Evolutionary conservation across 1,284 basidiomycete species (phyloP).

Genomic region (Golubevia sp.): DNA sequence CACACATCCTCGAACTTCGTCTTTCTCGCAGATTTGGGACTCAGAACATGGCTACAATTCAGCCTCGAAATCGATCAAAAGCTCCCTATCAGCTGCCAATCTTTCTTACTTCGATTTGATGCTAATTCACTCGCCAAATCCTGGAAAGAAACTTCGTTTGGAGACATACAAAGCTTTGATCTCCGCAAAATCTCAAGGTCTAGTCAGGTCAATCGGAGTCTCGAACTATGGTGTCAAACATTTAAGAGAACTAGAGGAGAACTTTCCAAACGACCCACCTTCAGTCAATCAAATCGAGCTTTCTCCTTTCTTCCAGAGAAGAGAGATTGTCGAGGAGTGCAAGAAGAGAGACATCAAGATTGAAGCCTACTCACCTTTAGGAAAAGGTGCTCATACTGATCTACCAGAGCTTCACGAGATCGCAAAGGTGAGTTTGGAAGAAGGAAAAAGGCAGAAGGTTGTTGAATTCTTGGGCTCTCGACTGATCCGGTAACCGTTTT

Average conservation of each 20-base stretch:
- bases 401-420: constrained; percentile 7
- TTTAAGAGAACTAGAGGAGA: constrained; percentile 73
- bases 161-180: constrained; percentile 66
- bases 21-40: constrained; percentile 3
- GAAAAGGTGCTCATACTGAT: constrained; percentile 14
- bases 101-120: constrained; percentile 73
- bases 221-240: constrained; percentile 78
- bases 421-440: constrained; percentile 74
- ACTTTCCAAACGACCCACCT: constrained; percentile 69
- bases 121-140: constrained; percentile 72
- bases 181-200: constrained; percentile 70
- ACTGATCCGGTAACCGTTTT: background rate
- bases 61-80: constrained; percentile 26
- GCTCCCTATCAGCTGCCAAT: constrained; percentile 21
- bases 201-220: constrained; percentile 74
- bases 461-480: too few species aligned
- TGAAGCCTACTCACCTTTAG: constrained; percentile 66
- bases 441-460: too few species aligned
- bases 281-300: constrained; percentile 81
- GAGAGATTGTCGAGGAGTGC: constrained; percentile 78
- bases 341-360: constrained; percentile 71
- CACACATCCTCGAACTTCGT: background rate
- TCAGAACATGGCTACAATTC: constrained; percentile 26
- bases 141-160: constrained; percentile 65
- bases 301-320: constrained; percentile 82